Evolutionary conservation across 148 eudicot species (phyloP).

Genomic region (Drosera capensis): DNA sequence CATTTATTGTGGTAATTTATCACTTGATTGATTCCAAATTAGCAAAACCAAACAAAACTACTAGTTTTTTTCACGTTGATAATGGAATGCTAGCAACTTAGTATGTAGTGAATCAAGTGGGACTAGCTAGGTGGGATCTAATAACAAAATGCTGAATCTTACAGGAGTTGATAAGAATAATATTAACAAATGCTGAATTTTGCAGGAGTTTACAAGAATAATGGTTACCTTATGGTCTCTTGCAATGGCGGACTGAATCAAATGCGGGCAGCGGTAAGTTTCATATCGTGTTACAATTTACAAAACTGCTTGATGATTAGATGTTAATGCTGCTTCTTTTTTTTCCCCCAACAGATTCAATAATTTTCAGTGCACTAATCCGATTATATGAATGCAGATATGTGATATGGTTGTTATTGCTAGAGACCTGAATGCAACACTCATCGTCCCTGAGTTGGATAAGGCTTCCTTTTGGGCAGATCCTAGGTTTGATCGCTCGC

Average conservation of each 20-base stretch:
- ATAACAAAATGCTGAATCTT: not conserved
- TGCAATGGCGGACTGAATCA: conserved; percentile 31
- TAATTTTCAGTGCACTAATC: not conserved
- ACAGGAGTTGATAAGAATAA: not conserved
- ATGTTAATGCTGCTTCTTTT: not conserved
- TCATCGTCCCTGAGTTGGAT: conserved; percentile 32
- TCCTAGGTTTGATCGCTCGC: conserved; percentile 13
- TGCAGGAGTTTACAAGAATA: conserved; percentile 18
- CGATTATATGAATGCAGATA: conserved; percentile 15
- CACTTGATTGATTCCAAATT: no score
- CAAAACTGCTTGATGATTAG: not conserved
- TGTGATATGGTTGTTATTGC: conserved; percentile 44
- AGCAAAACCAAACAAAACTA: no score
- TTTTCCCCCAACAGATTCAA: no score
- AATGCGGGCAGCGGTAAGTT: conserved; percentile 29
- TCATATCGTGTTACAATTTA: not conserved
- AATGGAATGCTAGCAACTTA: no score
- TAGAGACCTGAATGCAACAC: conserved; percentile 27
- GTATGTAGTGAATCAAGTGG: no score
- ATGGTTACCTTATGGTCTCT: conserved; percentile 28
- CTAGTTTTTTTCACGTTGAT: no score
- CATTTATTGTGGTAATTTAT: no score
- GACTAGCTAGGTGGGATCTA: no score
- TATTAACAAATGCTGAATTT: not conserved
- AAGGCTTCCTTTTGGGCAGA: conserved; percentile 38